Evolutionary conservation across 2,329 filamentous ascomycete genomes (phyloP), one percentile per base, ranked within the genome.

Genomic region (Cladophialophora yegresii): DNA sequence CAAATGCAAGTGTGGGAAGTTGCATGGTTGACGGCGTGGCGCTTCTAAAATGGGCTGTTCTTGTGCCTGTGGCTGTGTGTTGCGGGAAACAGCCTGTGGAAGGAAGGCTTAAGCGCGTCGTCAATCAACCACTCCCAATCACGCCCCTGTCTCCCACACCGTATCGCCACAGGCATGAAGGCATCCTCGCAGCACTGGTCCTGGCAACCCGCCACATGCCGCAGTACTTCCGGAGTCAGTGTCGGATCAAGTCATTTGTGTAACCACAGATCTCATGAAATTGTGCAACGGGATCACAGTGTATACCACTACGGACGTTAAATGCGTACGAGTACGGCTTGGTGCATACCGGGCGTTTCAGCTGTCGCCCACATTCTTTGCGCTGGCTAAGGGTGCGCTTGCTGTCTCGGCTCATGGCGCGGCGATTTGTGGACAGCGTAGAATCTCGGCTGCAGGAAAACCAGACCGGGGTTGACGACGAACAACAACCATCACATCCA

Each of bases 381-480:
- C 16, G 36, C 16, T n/a, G 36, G 16, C 13, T 6, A 2, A 43
- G 36, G 36, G 4, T 16, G 5, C 36, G 36, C 36, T 43, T n/a
- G 36, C 16, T 13, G 1, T 40, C 12, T 40, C 36, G 36, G 13
- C 13, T 43, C 36, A 20, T 43, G 16, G 1, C n/a, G 16, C 8
- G 36, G 16, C 36, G 16, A 43, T 43, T 43, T 43, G 16, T 43
- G 36, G 36, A 43, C 36, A 16, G 7, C 36, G n/a, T 8, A 16
- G n/a, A 43, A 32, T 30, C 40, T 28, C 32, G 32, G 13, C 32
- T 32, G 56, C 57, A 53, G 40, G 47, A 30, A 45, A 60, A 53
- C 57, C 57, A 60, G 20, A 20, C 30, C 23, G 43, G 51, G 28
- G 28, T 54, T 23, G 51, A 54, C 9, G 51, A 54, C 9, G 51